These are phyloP conservation scores for Fagopyrum esculentum DNA, from an alignment of 148 eudicot genomes.

Conservation along the genomic window DNA sequence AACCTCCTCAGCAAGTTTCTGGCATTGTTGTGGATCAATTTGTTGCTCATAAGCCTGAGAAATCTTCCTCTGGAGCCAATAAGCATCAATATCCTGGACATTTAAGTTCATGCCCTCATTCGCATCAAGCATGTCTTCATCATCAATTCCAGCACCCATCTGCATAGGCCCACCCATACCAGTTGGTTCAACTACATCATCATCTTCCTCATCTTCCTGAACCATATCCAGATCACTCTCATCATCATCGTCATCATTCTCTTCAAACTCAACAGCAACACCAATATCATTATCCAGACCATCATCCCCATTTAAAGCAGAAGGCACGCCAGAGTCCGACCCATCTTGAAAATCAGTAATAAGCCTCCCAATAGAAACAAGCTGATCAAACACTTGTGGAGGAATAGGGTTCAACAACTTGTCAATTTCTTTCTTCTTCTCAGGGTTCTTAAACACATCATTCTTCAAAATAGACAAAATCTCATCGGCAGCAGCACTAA, in stretches of 20 bases:
- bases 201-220: constrained; percentile 73
- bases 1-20: constrained; percentile 65
- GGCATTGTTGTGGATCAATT: constrained; percentile 69
- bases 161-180: constrained; percentile 51
- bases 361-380: constrained; percentile 47
- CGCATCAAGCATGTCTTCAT: constrained; percentile 54
- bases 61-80: constrained; percentile 79
- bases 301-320: constrained; percentile 43
- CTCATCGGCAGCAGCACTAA: constrained; percentile 80
- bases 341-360: constrained; percentile 65
- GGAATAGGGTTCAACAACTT: constrained; percentile 52
- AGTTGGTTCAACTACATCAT: constrained; percentile 41
- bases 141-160: constrained; percentile 73
- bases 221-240: constrained; percentile 59
- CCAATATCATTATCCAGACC: constrained; percentile 68
- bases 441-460: constrained; percentile 45
- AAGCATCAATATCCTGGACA: constrained; percentile 76
- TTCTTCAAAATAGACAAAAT: constrained; percentile 66
- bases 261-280: constrained; percentile 86
- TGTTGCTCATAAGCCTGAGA: constrained; percentile 64
- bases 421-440: constrained; percentile 73
- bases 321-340: constrained; percentile 33
- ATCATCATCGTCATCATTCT: constrained; percentile 72
- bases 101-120: constrained; percentile 62
- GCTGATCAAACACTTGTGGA: constrained; percentile 37